A percentile compares a stretch with the other conserved stretches of the same genome.
Conservation (phyloP, 306 rosid species). For the Rosa lucieae region DNA sequence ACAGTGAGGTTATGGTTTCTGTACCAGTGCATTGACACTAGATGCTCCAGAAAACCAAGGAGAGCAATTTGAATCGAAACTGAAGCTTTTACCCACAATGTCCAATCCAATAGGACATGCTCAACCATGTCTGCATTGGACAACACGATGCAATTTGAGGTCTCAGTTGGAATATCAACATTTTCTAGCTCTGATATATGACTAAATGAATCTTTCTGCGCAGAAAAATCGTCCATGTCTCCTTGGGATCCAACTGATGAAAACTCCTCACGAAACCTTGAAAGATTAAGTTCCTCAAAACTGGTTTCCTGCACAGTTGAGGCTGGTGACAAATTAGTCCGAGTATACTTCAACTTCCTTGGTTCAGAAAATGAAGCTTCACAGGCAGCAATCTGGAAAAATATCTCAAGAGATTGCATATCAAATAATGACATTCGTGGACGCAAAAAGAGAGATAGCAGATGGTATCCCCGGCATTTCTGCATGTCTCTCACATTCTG, state of each 20-base stretch:
- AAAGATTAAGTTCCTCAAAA: slow-evolving; percentile 73
- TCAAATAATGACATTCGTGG: slow-evolving; percentile 88
- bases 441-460: slow-evolving; percentile 91
- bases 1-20: slow-evolving; percentile 92
- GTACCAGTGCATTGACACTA: slow-evolving; percentile 99
- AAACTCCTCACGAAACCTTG: slow-evolving; percentile 80
- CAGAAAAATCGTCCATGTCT: slow-evolving; percentile 88
- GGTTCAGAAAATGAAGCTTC: slow-evolving; percentile 99
- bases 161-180: slow-evolving; percentile 72
- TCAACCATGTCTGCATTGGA: slow-evolving; percentile 99
- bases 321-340: slow-evolving; percentile 52
- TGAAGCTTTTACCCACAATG: slow-evolving; percentile 89
- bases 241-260: slow-evolving; percentile 93
- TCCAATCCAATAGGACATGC: slow-evolving; percentile 98
- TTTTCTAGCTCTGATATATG: slow-evolving; percentile 95
- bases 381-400: slow-evolving; percentile 97
- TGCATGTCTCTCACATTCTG: slow-evolving; percentile 94
- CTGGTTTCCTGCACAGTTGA: slow-evolving; percentile 57
- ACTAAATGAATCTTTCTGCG: slow-evolving; percentile 86
- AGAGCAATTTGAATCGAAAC: slow-evolving; percentile 92
- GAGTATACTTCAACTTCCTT: slow-evolving; percentile 63
- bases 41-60: slow-evolving; percentile 92
- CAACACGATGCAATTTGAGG: slow-evolving; percentile 96
- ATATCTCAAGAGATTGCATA: slow-evolving; percentile 95
- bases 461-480: slow-evolving; percentile 92